phyloP scores from a whole-genome alignment of 2,329 filamentous ascomycete genomes.

The Fusarium bulbicola region DNA sequence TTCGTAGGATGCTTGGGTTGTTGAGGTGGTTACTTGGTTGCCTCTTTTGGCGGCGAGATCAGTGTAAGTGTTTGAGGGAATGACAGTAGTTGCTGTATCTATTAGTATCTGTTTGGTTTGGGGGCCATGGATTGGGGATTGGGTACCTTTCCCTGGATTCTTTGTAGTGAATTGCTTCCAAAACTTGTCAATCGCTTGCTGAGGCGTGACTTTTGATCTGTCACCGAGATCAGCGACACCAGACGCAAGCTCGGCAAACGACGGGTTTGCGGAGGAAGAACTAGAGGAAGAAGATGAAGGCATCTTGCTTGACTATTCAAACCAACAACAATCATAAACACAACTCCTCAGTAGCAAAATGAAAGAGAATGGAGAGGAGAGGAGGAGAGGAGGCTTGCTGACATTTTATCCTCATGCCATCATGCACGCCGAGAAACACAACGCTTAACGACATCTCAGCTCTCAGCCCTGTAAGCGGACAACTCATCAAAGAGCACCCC shows the following conservation, averaged over 20 bases:
- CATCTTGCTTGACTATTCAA: not conserved
- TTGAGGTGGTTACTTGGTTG: conserved; percentile 63
- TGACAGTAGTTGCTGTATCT: conserved; percentile 67
- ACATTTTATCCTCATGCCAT: conserved; percentile 13
- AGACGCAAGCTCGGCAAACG: not conserved
- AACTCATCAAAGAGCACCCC: conserved; percentile 2
- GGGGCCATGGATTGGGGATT: not conserved
- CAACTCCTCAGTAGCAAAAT: fast-evolving
- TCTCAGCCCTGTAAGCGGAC: conserved; percentile 18
- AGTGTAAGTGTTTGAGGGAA: conserved; percentile 74
- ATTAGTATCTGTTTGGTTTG: not conserved
- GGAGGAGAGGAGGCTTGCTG: not conserved
- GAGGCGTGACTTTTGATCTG: conserved; percentile 64
- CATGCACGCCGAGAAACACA: not conserved
- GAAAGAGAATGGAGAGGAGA: not conserved
- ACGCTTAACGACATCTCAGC: conserved; percentile 1
- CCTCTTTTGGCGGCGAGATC: conserved; percentile 67
- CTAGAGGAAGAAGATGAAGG: conserved; percentile 18
- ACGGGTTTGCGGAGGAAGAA: conserved; percentile 6
- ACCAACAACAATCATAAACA: not conserved
- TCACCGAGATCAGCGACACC: conserved; percentile 17
- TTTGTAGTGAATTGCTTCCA: conserved; percentile 78
- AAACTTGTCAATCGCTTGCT: conserved; percentile 75
- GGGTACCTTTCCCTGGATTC: conserved; percentile 71
- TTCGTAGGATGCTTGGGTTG: conserved; percentile 74